Percentiles rank a stretch among this genome's conserved stretches.
Conservation (phyloP, 2,329 filamentous ascomycete species). For the Diaporthe citrichinensis region DNA sequence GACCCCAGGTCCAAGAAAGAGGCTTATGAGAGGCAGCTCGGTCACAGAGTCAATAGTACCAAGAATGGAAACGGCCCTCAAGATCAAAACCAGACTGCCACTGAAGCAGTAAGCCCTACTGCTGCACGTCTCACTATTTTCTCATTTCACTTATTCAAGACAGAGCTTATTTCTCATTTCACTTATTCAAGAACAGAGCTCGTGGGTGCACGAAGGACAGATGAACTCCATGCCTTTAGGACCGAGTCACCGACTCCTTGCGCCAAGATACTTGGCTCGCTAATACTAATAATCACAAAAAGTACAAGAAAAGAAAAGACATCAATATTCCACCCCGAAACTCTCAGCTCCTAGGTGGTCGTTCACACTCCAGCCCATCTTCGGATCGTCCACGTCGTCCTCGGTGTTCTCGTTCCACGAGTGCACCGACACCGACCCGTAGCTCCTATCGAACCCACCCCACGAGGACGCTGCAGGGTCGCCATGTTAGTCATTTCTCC, state of each 20-base stretch:
- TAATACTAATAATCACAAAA: not conserved
- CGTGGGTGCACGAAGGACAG: not conserved
- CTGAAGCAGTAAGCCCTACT: not conserved
- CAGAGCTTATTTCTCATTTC: not conserved
- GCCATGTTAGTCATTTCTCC: not conserved
- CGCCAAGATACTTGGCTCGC: not conserved
- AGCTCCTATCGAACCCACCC: constrained; percentile 81
- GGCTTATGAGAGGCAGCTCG: not conserved
- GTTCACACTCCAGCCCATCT: constrained; percentile 73
- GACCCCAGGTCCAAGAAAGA: not conserved
- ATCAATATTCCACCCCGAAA: not conserved
- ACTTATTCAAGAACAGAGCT: not conserved
- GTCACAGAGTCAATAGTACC: not conserved
- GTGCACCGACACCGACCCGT: constrained; percentile 84
- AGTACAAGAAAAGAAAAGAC: too few relatives aligned
- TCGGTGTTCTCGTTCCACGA: constrained; percentile 78
- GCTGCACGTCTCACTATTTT: not conserved
- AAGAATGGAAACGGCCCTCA: not conserved
- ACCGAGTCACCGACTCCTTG: not conserved
- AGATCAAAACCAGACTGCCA: not conserved
- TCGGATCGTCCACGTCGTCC: constrained; percentile 73
- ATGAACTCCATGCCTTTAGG: not conserved
- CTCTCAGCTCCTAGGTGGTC: constrained; percentile 61
- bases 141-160: not conserved
- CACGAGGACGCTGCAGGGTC: constrained; percentile 77